Percentiles rank a stretch among this genome's conserved stretches.
Conservation (phyloP, 2,329 filamentous ascomycete genomes). For the Fusarium humuli region DNA sequence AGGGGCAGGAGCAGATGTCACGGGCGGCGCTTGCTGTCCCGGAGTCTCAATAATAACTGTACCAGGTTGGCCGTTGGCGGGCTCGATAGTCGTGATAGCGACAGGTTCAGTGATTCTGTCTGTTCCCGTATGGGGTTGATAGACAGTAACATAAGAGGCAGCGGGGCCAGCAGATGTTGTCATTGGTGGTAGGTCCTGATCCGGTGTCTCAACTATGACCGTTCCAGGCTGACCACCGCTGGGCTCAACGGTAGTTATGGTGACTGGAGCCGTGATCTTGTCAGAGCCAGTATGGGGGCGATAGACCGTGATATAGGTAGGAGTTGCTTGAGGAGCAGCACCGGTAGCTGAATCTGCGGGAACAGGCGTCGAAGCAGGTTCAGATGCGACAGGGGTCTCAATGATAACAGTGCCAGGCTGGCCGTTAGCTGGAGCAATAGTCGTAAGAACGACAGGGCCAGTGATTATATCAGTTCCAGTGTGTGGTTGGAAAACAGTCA, state of each 20-base stretch:
- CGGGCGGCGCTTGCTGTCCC: constrained; percentile 23
- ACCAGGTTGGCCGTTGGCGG: constrained; percentile 16
- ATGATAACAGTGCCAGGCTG: constrained; percentile 32
- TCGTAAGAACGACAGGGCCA: constrained; percentile 21
- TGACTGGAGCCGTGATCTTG: constrained; percentile 19
- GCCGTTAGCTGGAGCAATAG: constrained; percentile 14
- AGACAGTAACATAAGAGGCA: constrained; percentile 28
- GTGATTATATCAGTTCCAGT: constrained; percentile 17
- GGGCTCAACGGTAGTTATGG: constrained; percentile 22
- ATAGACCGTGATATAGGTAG: constrained; percentile 32
- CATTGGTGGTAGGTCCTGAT: constrained; percentile 17
- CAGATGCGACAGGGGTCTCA: constrained; percentile 20
- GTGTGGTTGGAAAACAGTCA: constrained; percentile 29
- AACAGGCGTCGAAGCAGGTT: neutral
- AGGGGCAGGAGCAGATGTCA: constrained; percentile 12
- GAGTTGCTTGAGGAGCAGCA: neutral
- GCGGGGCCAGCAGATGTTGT: constrained; percentile 21
- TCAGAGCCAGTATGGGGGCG: constrained; percentile 24
- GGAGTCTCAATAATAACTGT: constrained; percentile 36
- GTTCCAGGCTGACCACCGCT: constrained; percentile 26
- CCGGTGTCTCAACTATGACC: constrained; percentile 31
- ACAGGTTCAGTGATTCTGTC: constrained; percentile 21
- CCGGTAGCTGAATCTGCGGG: neutral
- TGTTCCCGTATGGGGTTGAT: constrained; percentile 19
- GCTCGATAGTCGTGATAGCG: constrained; percentile 31